Base-by-base conservation (phyloP, 257 asterid species). In the Nicotiana knightiana region DNA sequence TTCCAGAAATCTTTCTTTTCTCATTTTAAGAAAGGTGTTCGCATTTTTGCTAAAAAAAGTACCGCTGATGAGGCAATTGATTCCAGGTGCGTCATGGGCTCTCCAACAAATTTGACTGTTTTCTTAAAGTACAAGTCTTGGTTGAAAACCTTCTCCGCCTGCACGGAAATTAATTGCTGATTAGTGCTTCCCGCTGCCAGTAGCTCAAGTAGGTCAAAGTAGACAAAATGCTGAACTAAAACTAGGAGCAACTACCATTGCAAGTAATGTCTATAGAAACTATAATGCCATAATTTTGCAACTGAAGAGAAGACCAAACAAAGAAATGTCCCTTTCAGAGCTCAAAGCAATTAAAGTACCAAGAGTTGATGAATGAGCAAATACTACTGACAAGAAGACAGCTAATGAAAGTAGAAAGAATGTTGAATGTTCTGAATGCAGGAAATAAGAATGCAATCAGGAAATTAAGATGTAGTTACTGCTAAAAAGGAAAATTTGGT, bases 51-150 rank as follows among this genome's bases (percentile, higher is more conserved):
- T 7, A 15, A 9, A 83, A 76, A 21, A 53, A 13, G 15, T 90
- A 93, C 98, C 83, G 98, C 98, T 2, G 98, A 86, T 68, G 98
- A 94, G 82, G 98, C 95, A 83, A 94, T 94, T 21, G 98, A 88
- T 88, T 94, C 98, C 79, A 94, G 84, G 89, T 94, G 98, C 28
- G 91, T 54, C 98, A 94, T 93, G 51, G 97, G 98, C 82, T 94
- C 97, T n/a, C 94, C 98, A 67, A 87, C 91, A 67, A 68, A 79
- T 81, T 92, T 94, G 67, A 91, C 93, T 18, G 96, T 85, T 91
- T 84, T 93, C 83, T 94, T 94, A 83, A 94, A 93, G 82, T 93
- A 94, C 67, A 92, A 87, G 21, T 93, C 96, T 85, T 94, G 98
- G 87, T 94, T 93, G 86, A 88, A 90, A 46, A 85, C 97, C 90